Evolutionary conservation across 140 eudicot species (phyloP), one percentile per base, ranked within the genome.

Genomic region (Senecio squalidus): DNA sequence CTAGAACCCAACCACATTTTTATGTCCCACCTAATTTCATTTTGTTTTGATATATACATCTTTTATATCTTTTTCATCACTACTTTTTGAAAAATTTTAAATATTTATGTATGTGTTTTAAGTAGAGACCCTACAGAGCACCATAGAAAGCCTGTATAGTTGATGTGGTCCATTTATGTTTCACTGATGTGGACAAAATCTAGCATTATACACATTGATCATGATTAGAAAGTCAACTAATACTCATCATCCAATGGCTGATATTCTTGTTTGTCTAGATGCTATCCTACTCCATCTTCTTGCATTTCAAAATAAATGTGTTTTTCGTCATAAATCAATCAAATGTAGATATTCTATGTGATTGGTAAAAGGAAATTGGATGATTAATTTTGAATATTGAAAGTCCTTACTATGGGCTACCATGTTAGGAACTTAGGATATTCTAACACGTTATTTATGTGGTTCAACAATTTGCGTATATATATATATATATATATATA

Each of bases 101-200:
- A n/a, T 58, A 53, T 17, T 15, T 41, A 58, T 64, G 48, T 62
- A 36, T 62, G 45, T 49, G 8, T 63, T 57, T 53, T 67, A 45
- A 58, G 74, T 56, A 28, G 29, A 34, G 67, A 77, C 62, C 77
- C 86, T 54, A 64, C 72, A 45, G 63, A 81, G 81, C 94, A 84
- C 94, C 88, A 84, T 58, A 72, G 69, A 77, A 77, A 64, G 82
- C 76, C 73, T 64, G 80, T 72, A 55, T 51, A 48, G 76, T 71
- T 56, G 63, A 68, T 50, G 80, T 80, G 88, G 84, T 71, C 94
- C 88, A 74, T 72, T 64, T 45, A 72, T 84, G 88, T 80, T 73
- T 67, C 85, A 53, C 54, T 75, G 63, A 77, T 72, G 83, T 81
- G 83, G 83, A 78, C 81, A 76, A 74, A 76, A 78, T 78, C 86